Evolutionary conservation across 768 basidiomycete species (phyloP), one percentile per base, ranked within the genome.

Genomic region (Phlebiopsis gigantea): DNA sequence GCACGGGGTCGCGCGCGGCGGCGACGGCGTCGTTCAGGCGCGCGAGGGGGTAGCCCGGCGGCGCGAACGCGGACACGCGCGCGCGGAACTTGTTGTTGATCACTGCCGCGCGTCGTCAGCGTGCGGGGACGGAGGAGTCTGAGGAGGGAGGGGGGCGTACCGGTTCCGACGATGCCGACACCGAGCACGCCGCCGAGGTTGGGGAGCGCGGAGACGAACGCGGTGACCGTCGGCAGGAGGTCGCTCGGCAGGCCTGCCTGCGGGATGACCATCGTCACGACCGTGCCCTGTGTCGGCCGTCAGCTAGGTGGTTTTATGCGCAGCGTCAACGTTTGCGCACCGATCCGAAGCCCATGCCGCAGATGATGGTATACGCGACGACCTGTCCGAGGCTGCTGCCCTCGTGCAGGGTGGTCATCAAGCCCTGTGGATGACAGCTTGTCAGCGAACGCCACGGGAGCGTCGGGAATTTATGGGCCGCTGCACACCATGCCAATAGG

Each of bases 11-110:
- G 30, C 19, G 28, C 7, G 59, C 26, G 14, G 59, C 59, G 31
- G 59, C 30, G 24, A 61, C 59, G n/a, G 59, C 59, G 51, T 61
- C 59, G 46, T 61, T 61, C 50, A 61, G 47, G 59, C 53, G 46
- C 47, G 26, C 15, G 6, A 50, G 50, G 19, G 49, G 25, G 24
- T 52, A 34, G 14, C 17, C 29, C 3, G 44, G 9, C 12, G 46
- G 25, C 12, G 43, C 25, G 34, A 57, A 34, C 1, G 19, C 10
- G 1, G 50, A 14, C 4, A 61, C 42, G 17, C 31, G 29, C 19
- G 44, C 9, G 30, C 59, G 55, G 56, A 61, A 61, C 21, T 43
- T 22, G 31, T 57, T 61, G 42, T 61, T 61, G 41, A 61, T 61
- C 5, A 61, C 59, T 61, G 34, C 8, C 9, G 14, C 14, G n/a